Evolutionary conservation across 1,139 yeast genomes (phyloP), one percentile per base, ranked within the genome.

Genomic region (Scheffersomyces illinoinensis): DNA sequence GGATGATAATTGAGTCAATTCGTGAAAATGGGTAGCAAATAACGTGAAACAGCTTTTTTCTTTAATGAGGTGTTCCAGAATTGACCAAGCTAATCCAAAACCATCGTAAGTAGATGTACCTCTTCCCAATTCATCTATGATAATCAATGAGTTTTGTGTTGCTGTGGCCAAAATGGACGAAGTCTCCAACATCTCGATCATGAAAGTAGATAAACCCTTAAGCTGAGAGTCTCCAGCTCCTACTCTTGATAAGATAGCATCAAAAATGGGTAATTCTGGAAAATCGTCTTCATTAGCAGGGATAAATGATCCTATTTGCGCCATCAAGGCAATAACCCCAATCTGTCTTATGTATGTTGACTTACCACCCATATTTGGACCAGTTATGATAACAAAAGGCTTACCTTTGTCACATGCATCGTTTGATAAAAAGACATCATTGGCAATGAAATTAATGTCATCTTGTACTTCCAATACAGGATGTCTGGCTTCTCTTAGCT

Each of bases 341-440:
- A 92, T 83, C 67, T 95, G 97, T 62, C 98, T 85, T 56, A 95
- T 93, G 72, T 91, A 95, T 0, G 98, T 93, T 0, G 98, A 92
- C 72, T 95, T 95, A 69, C 98, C 98, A 60, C 98, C 99, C 99
- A 95, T 95, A 70, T 95, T 95, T 50, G 99, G 99, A 20, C 99
- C 99, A 0, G 99, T 95, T 47, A 95, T 91, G 46, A 95, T 89
- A 18, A 87, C 81, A 69, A 95, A 93, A 58, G 90, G 91, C 19
- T 87, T 80, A 0, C 73, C 77, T 26, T 62, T 64, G 12, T 73
- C 73, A 6, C 77, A 83, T 33, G 62, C 62, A 1, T 58, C 55
- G 58, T 72, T 74, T 18, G 77, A 70, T 59, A 93, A 77, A 17
- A 76, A 71, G 3, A 91, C 90, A 68, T 95, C 97, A 73, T 95